Conservation (phyloP, 83 land plant genomes). For the Picea abies region DNA sequence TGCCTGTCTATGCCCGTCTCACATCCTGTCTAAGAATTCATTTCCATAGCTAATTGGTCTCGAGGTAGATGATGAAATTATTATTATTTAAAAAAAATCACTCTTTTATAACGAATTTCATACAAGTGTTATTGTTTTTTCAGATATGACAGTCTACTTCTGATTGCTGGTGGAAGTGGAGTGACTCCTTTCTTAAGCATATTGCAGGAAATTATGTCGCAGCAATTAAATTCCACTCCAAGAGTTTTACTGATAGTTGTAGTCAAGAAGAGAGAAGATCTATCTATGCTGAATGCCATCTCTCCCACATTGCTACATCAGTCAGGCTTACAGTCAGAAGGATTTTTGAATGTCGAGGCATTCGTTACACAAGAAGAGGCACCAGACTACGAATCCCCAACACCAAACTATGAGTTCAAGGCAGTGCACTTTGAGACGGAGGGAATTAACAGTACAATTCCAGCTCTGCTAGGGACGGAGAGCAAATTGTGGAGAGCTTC, state of each 20-base stretch:
- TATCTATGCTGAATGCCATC: constrained; percentile 39
- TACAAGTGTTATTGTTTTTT: background rate
- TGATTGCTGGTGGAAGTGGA: constrained; percentile 70
- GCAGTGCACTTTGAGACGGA: constrained; percentile 20
- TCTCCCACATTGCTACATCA: constrained; percentile 24
- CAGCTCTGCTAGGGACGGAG: constrained; percentile 25
- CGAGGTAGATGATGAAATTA: constrained; percentile 5
- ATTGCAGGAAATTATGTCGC: constrained; percentile 39
- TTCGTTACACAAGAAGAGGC: constrained; percentile 55
- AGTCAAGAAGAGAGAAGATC: constrained; percentile 47
- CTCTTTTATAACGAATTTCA: constrained; percentile 11
- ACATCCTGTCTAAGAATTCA: background rate
- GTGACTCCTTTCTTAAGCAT: constrained; percentile 66
- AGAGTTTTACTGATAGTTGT: constrained; percentile 40
- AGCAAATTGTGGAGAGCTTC: constrained; percentile 32
- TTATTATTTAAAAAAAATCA: too few species aligned
- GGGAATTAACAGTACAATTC: background rate
- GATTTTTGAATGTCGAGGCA: constrained; percentile 27
- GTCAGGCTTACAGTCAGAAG: constrained; percentile 11
- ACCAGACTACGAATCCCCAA: constrained; percentile 22
- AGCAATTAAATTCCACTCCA: constrained; percentile 15
- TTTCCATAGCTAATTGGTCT: background rate
- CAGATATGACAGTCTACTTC: constrained; percentile 50
- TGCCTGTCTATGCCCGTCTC: too few species aligned
- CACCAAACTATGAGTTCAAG: constrained; percentile 16